Conservation (phyloP, 2,329 filamentous ascomycete genomes). For the Trichoderma aggressivum region DNA sequence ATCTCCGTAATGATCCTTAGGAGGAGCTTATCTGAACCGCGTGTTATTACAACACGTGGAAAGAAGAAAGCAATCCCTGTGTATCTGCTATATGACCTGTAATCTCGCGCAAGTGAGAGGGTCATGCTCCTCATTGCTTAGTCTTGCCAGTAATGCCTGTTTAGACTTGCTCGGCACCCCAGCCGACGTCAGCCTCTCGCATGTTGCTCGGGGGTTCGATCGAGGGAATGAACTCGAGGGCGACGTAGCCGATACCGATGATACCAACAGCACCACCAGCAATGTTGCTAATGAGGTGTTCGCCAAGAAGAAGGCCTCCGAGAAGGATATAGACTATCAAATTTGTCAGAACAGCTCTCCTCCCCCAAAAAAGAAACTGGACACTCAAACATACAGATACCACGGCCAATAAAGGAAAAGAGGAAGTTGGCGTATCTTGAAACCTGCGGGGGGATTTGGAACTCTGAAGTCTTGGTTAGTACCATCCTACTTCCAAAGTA, state of each 20-base stretch:
- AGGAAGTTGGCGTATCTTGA: slow-evolving; percentile 95
- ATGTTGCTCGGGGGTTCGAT: slow-evolving; percentile 80
- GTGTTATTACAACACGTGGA: not conserved
- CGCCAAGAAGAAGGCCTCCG: slow-evolving; percentile 76
- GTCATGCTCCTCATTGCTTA: not conserved
- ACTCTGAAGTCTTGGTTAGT: slow-evolving; percentile 53
- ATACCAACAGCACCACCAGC: slow-evolving; percentile 75
- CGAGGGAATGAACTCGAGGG: slow-evolving; percentile 71
- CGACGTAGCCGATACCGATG: slow-evolving; percentile 73
- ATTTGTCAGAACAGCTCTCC: slow-evolving; percentile 8
- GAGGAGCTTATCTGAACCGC: not conserved
- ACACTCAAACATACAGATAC: slow-evolving; percentile 70
- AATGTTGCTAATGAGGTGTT: slow-evolving; percentile 64
- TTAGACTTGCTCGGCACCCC: slow-evolving; percentile 75
- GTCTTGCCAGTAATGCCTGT: not conserved
- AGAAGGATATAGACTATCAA: slow-evolving; percentile 88
- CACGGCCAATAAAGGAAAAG: slow-evolving; percentile 94
- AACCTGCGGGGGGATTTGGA: slow-evolving; percentile 90
- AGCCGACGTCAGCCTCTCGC: slow-evolving; percentile 72
- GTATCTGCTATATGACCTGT: not conserved
- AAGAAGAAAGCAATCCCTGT: not conserved
- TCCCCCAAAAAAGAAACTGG: not conserved
- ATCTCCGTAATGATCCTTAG: not conserved
- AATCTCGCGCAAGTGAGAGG: not conserved
- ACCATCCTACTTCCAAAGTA: not conserved